These are phyloP conservation scores for Aspergillus sp. DNA, from an alignment of 2,329 filamentous ascomycete genomes.

Conservation along the genomic window DNA sequence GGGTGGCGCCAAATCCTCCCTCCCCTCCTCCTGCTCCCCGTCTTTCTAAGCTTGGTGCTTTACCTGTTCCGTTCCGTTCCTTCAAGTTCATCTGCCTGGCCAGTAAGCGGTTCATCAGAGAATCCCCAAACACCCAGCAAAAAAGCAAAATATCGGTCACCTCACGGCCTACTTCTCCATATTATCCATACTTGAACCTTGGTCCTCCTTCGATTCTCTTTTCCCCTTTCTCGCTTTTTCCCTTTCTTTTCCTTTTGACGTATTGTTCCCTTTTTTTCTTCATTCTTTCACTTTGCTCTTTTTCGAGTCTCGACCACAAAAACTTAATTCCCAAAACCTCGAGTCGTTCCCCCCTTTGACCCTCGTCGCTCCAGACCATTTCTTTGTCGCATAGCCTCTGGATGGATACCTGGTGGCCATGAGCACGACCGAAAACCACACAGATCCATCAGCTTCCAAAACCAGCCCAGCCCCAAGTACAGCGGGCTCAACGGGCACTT, in stretches of 20 bases:
- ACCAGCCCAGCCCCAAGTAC: conserved; percentile 37
- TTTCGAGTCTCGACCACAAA: too few relatives aligned
- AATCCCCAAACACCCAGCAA: neutral
- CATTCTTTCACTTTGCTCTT: neutral
- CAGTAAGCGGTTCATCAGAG: neutral
- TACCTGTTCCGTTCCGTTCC: conserved; percentile 1
- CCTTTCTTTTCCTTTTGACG: conserved; percentile 1
- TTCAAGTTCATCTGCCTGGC: neutral
- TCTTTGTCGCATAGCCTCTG: conserved; percentile 20
- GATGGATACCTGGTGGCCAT: conserved; percentile 37
- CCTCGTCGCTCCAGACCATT: conserved; percentile 5
- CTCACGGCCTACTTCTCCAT: neutral
- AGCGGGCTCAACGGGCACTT: conserved; percentile 38
- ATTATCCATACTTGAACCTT: conserved; percentile 6
- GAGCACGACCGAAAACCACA: conserved; percentile 35
- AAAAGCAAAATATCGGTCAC: neutral
- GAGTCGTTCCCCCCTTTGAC: neutral
- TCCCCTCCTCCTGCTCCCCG: conserved; percentile 1
- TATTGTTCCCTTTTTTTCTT: conserved; percentile 12
- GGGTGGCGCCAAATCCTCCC: conserved; percentile 14
- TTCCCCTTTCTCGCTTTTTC: conserved; percentile 7
- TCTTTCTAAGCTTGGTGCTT: neutral
- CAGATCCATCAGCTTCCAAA: conserved; percentile 27
- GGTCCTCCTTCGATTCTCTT: conserved; percentile 12
- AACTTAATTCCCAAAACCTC: neutral